Base-by-base conservation (phyloP, 2,329 filamentous ascomycete genomes). In the Capronia coronata region DNA sequence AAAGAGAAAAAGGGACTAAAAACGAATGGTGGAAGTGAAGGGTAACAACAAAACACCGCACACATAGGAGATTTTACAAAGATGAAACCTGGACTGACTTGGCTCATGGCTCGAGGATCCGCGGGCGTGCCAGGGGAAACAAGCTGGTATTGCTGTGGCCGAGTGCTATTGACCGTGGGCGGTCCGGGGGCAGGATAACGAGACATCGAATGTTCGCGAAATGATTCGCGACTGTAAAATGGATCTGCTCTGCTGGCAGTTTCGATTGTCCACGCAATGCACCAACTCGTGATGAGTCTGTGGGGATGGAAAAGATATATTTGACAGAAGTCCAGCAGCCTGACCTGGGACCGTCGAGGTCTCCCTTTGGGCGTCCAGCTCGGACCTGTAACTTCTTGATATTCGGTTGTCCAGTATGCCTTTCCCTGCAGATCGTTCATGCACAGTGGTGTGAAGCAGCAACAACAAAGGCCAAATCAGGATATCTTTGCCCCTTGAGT, bases 71-170 rank as follows among this genome's bases (percentile, higher is more conserved):
- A 58, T 50, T 52, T 61, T 59, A 59, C 55, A 59, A 61, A 61
- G 55, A 58, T 54, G 42, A 59, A 59, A 34, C 55, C 57, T 47
- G 57, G 59, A 61, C 59, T 61, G 43, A 61, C 59, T 57, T 59
- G 59, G 48, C 49, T 59, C 55, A 61, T 58, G 25, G 54, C 44
- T 42, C 54, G 51, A 44, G 56, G 57, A 53, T 58, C 57, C 46
- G 46, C 54, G 45, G 56, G 56, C 34, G 52, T 56, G 42, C 55
- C 58, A 45, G 56, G 55, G 32, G 58, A 57, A 39, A 60, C 52
- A 32, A 60, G 58, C 48, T 59, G 56, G 51, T 59, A 60, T 27
- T 51, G 54, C 46, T 52, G 51, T 9, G 51, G 44, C 43, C 48
- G 43, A 14, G 39, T 29, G 11, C 46, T 50, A 8, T 34, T 35